Evolutionary conservation across 177 flowering plant genomes (phyloP).

Genomic region (Telopea speciosissima): DNA sequence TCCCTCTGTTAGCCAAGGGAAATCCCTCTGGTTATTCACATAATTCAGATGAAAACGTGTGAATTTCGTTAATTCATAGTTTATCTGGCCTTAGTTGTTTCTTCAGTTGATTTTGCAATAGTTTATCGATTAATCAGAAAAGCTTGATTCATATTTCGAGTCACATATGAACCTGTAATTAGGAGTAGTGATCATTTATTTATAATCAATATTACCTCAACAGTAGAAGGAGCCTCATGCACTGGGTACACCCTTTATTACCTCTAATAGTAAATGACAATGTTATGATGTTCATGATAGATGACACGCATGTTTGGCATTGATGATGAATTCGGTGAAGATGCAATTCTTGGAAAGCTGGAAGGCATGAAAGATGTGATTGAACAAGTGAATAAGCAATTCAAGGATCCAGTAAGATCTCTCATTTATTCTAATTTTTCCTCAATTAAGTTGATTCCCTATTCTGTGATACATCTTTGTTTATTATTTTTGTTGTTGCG

Average conservation of each 20-base stretch:
- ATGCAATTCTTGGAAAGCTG: slow-evolving; percentile 86
- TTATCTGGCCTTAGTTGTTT: background rate
- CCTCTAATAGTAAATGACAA: background rate
- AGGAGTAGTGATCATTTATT: background rate
- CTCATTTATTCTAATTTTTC: background rate
- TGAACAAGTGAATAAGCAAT: slow-evolving; percentile 92
- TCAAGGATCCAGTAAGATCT: slow-evolving; percentile 86
- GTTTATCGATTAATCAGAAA: too few relatives aligned
- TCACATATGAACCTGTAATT: background rate
- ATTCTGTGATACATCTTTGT: background rate
- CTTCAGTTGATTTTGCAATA: background rate
- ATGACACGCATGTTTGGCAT: slow-evolving; percentile 80
- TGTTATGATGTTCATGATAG: slow-evolving; percentile 35
- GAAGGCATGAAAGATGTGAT: slow-evolving; percentile 97
- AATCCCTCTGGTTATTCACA: background rate
- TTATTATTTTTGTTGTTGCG: background rate
- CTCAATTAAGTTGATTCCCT: background rate
- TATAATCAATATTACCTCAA: too few relatives aligned
- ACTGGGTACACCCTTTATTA: too few relatives aligned
- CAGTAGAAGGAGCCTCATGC: too few relatives aligned
- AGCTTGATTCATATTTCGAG: background rate
- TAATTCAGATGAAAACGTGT: background rate
- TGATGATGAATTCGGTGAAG: slow-evolving; percentile 87
- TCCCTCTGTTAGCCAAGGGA: background rate
- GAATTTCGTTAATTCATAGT: background rate